phyloP scores from a whole-genome alignment of 2,329 filamentous ascomycete species.

The Elsinoe ampelina region DNA sequence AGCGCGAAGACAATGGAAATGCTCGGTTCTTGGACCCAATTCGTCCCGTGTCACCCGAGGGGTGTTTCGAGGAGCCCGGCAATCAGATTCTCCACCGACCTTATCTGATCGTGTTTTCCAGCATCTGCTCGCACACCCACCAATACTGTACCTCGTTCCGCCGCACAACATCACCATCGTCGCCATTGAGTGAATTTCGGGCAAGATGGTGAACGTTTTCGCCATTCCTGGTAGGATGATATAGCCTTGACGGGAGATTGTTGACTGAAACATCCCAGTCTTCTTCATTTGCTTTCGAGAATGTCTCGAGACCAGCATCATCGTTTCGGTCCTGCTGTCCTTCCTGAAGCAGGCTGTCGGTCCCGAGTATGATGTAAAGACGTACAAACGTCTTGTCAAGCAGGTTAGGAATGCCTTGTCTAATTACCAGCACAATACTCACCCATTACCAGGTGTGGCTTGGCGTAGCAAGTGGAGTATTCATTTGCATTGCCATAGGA shows the following conservation, averaged over 20 bases:
- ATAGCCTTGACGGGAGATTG: not conserved
- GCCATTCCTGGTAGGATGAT: slow-evolving; percentile 50
- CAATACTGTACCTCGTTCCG: not conserved
- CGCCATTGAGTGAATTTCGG: not conserved
- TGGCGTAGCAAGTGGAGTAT: slow-evolving; percentile 52
- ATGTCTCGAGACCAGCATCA: slow-evolving; percentile 71
- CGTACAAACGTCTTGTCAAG: slow-evolving; percentile 59
- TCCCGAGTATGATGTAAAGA: slow-evolving; percentile 48
- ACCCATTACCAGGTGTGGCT: slow-evolving; percentile 51
- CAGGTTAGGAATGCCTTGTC: slow-evolving; percentile 41
- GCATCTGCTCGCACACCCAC: not conserved
- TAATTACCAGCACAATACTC: slow-evolving; percentile 10
- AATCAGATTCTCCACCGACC: not conserved
- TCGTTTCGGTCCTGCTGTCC: slow-evolving; percentile 76
- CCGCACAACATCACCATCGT: not conserved
- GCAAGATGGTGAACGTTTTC: slow-evolving; percentile 57
- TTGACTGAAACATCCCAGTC: slow-evolving; percentile 34
- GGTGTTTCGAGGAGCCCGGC: not conserved
- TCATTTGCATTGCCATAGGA: slow-evolving; percentile 57
- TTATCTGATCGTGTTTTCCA: slow-evolving; percentile 2
- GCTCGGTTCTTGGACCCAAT: not conserved
- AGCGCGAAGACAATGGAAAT: not conserved
- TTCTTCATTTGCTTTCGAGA: slow-evolving; percentile 91
- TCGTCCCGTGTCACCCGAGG: not conserved
- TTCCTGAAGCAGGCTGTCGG: slow-evolving; percentile 76